A percentile compares a stretch with the other conserved stretches of the same genome.
phyloP scores from a whole-genome alignment of 306 rosid genomes.

The Oemleria cerasiformis region DNA sequence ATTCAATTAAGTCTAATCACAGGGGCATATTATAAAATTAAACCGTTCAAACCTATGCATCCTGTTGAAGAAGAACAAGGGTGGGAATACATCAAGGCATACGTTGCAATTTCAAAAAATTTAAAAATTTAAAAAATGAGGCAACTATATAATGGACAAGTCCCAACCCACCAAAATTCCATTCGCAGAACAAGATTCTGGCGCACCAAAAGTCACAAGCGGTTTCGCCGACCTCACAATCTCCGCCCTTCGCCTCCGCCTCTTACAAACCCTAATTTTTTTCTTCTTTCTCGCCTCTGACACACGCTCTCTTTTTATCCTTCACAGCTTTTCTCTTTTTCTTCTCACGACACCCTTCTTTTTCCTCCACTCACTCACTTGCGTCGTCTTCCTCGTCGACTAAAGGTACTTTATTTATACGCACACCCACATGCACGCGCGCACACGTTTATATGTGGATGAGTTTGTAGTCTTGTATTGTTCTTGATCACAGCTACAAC shows the following conservation, averaged over 20 bases:
- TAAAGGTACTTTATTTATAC: not conserved
- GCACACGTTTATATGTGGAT: not conserved
- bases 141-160: not conserved
- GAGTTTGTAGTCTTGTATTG: not conserved
- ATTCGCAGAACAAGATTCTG: not conserved
- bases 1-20: not conserved
- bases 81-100: not conserved
- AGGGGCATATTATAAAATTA: not conserved
- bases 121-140: not conserved
- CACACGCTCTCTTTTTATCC: not conserved
- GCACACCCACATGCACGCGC: not conserved
- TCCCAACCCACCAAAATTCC: not conserved
- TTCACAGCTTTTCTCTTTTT: not conserved
- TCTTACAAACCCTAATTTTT: constrained; percentile 2
- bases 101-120: not conserved
- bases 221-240: constrained; percentile 8
- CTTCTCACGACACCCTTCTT: constrained; percentile 2
- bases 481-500: not conserved
- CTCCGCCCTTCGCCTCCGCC: not conserved
- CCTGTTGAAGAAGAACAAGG: not conserved
- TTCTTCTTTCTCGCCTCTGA: not conserved
- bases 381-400: not conserved
- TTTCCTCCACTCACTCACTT: not conserved
- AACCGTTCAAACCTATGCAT: not conserved
- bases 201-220: not conserved